These are phyloP conservation scores for Phlebopus sp. DNA, from an alignment of 1,284 basidiomycete species.

Conservation along the genomic window DNA sequence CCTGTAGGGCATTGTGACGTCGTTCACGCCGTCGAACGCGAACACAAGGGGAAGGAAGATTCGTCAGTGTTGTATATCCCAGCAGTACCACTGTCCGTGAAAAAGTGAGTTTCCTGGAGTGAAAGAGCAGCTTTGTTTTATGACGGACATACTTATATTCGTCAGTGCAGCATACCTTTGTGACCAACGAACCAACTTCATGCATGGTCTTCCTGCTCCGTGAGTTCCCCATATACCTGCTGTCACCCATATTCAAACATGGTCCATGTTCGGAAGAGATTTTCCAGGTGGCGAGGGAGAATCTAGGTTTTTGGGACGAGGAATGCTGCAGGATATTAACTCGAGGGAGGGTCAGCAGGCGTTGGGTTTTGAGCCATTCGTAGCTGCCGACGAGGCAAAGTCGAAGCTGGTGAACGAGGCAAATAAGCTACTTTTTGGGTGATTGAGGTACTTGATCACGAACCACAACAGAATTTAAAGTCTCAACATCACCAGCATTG, in stretches of 20 bases:
- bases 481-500: no score
- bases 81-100: slow-evolving; percentile 63
- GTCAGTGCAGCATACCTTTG: slow-evolving; percentile 58
- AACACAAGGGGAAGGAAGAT: slow-evolving; percentile 59
- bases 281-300: slow-evolving; percentile 78
- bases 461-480: no score
- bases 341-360: slow-evolving; percentile 32
- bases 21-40: slow-evolving; percentile 69
- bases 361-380: slow-evolving; percentile 37
- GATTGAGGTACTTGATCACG: no score
- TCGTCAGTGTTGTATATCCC: slow-evolving; percentile 82
- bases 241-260: background rate
- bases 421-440: no score
- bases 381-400: no score
- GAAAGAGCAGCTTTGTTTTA: background rate
- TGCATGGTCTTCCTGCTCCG: slow-evolving; percentile 56
- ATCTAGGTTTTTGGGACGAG: slow-evolving; percentile 51
- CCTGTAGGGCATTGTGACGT: slow-evolving; percentile 62
- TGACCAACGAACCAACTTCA: slow-evolving; percentile 57
- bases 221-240: slow-evolving; percentile 28
- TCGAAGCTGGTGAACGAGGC: no score
- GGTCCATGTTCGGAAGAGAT: no score
- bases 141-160: background rate
- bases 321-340: slow-evolving; percentile 41
- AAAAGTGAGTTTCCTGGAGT: slow-evolving; percentile 46